phyloP scores from a whole-genome alignment of 2,329 filamentous ascomycete species.

The Ophiostoma tasmaniense region DNA sequence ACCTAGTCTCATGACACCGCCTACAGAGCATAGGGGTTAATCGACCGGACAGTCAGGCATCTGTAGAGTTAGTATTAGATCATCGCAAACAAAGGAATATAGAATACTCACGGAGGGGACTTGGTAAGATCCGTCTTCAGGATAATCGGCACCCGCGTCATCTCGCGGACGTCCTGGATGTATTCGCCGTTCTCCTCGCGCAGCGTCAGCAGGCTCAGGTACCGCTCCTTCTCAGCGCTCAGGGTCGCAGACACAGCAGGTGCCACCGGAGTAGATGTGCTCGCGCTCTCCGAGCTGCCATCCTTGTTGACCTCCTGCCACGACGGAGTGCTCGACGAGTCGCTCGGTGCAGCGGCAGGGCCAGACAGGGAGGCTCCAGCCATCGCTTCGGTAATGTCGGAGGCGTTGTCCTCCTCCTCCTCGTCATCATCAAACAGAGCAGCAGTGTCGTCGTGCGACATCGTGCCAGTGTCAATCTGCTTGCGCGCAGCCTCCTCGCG shows the following conservation, averaged over 20 bases:
- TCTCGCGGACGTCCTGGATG: conserved; percentile 97
- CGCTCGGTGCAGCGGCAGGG: conserved; percentile 85
- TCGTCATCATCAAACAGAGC: conserved; percentile 93
- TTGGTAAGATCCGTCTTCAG: conserved; percentile 96
- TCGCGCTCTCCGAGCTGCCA: conserved; percentile 33
- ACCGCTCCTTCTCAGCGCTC: conserved; percentile 85
- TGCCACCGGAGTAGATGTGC: conserved; percentile 81
- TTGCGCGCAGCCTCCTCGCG: conserved; percentile 85
- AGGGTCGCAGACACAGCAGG: conserved; percentile 70
- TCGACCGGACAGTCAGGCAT: conserved; percentile 73
- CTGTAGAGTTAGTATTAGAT: conserved; percentile 41
- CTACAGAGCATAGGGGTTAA: conserved; percentile 66
- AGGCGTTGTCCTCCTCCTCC: conserved; percentile 85
- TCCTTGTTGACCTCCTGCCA: conserved; percentile 60
- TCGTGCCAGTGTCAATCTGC: conserved; percentile 89
- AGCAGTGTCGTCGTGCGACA: conserved; percentile 85
- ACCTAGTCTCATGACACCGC: not conserved
- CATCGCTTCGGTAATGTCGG: conserved; percentile 83
- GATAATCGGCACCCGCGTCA: conserved; percentile 95
- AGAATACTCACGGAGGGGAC: conserved; percentile 87
- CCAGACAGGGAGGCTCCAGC: conserved; percentile 83
- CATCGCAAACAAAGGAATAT: not conserved
- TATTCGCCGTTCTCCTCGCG: conserved; percentile 90
- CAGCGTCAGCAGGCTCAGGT: conserved; percentile 78
- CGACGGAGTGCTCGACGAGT: conserved; percentile 83